Evolutionary conservation across 2,329 filamentous ascomycete genomes (phyloP), one percentile per base, ranked within the genome.

Genomic region (Calonectria leucothoes): DNA sequence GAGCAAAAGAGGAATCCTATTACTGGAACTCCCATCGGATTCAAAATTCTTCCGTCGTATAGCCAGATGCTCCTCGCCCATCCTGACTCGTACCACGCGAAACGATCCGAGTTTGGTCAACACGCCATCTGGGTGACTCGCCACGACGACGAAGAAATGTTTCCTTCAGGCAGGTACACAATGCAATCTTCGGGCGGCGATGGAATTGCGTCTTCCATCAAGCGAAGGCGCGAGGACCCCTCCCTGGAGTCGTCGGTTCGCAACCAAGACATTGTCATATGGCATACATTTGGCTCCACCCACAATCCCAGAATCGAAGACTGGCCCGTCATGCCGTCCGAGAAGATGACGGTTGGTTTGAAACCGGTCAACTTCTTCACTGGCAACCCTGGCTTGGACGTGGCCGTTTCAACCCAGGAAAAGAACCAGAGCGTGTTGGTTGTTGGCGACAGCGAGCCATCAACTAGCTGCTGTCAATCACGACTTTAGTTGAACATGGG

Each of bases 321-420:
- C 78, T 94, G 92, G 85, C 92, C 91, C 0, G 90, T 93, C 6
- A 94, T 94, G 92, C 92, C 92, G 0, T 88, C 86, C 73, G 92
- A 93, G 80, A 88, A 85, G 68, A 83, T 91, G 76, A 84, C 84
- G 70, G 87, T 91, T 0, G 82, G 83, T 0, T 80, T 91, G 66
- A 90, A 89, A 78, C 89, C 89, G 0, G 86, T 87, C 2, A 90
- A 91, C 72, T 89, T 91, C 77, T 90, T 90, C 73, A 81, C 83
- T 1, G 84, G 84, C 6, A 90, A 90, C 69, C 89, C 88, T 0
- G 87, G 85, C 0, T 69, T 90, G 6, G 88, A 91, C 77, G 87
- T 90, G 3, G 85, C 87, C 0, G 83, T 85, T 4, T 85, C 85
- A 3, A 83, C 75, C 0, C 83, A 85, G 69, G 82, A 81, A 0